These are phyloP conservation scores for Pseudonectria foliicola DNA, from an alignment of 2,329 filamentous ascomycete species.

Conservation along the genomic window DNA sequence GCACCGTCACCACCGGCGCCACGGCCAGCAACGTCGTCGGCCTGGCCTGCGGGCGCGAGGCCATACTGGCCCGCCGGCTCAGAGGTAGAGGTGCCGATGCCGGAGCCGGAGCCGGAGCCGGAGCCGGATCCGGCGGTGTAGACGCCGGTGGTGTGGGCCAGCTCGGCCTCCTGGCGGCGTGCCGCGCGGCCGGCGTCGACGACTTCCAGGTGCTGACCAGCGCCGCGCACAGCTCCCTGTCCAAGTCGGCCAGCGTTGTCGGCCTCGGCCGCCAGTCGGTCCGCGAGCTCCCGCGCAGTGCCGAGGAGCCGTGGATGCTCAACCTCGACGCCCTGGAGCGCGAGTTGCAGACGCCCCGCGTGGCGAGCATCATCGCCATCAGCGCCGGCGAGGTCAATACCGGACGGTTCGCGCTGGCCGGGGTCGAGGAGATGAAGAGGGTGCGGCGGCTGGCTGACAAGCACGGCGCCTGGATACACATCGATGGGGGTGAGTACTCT, in stretches of 20 bases:
- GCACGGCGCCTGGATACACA: constrained; percentile 78
- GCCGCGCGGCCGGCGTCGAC: constrained; percentile 53
- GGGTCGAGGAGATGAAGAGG: constrained; percentile 50
- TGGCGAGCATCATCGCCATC: constrained; percentile 70
- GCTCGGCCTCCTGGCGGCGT: constrained; percentile 61
- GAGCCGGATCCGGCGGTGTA: constrained; percentile 13
- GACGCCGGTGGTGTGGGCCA: constrained; percentile 67
- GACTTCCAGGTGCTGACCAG: constrained; percentile 74
- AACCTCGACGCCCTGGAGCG: constrained; percentile 59
- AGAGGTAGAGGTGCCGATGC: no score
- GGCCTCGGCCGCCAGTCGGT: constrained; percentile 69
- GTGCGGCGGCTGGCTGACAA: constrained; percentile 64
- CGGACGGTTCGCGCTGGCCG: constrained; percentile 62
- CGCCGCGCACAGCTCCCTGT: constrained; percentile 74
- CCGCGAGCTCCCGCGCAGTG: constrained; percentile 46
- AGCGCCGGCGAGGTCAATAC: constrained; percentile 90
- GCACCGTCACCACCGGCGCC: constrained; percentile 52
- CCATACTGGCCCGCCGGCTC: constrained; percentile 39
- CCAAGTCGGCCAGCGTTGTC: constrained; percentile 75
- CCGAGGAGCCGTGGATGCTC: constrained; percentile 58
- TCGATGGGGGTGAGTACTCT: constrained; percentile 59
- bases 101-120: no score
- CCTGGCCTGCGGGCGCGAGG: constrained; percentile 58
- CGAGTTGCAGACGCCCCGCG: constrained; percentile 43
- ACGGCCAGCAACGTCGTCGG: constrained; percentile 81